Conservation (phyloP, 2,329 filamentous ascomycete genomes). For the Penicillium sp. region DNA sequence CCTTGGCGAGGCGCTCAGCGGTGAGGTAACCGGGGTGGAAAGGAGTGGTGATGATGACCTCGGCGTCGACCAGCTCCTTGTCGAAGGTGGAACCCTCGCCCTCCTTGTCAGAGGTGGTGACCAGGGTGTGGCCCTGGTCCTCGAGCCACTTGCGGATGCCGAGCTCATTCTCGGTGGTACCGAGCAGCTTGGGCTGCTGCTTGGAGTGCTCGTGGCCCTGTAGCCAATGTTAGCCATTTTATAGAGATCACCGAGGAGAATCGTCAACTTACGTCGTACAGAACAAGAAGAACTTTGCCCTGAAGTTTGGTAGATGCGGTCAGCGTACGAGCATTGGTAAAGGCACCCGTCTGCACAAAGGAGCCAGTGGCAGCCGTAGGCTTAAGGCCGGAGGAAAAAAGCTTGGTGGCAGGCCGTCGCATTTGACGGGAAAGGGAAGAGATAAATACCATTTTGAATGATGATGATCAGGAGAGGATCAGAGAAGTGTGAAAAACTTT, state of each 20-base stretch:
- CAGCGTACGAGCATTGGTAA: conserved; percentile 59
- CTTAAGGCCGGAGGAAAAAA: conserved; percentile 45
- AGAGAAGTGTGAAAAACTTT: conserved; percentile 1
- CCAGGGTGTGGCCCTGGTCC: conserved; percentile 90
- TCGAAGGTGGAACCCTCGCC: conserved; percentile 90
- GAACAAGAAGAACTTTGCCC: conserved; percentile 92
- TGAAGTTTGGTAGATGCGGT: conserved; percentile 66
- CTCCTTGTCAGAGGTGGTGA: conserved; percentile 98
- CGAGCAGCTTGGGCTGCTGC: conserved; percentile 83
- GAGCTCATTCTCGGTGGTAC: conserved; percentile 97
- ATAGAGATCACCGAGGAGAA: conserved; percentile 1
- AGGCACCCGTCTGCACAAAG: conserved; percentile 36
- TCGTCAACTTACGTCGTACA: conserved; percentile 73
- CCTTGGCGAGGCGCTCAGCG: conserved; percentile 91
- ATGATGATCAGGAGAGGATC: conserved; percentile 8
- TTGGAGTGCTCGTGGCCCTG: conserved; percentile 79
- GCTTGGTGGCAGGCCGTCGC: conserved; percentile 54
- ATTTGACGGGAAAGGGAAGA: conserved; percentile 58
- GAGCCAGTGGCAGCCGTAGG: conserved; percentile 21
- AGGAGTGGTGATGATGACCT: conserved; percentile 98
- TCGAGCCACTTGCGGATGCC: conserved; percentile 97
- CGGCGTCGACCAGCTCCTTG: conserved; percentile 91
- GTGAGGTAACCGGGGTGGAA: conserved; percentile 99
- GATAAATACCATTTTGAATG: conserved; percentile 61
- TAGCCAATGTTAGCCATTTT: conserved; percentile 6